A percentile compares a stretch with the other conserved stretches of the same genome.
phyloP scores from a whole-genome alignment of 768 basidiomycete genomes.

The Pilatotrama ljubarskyi region DNA sequence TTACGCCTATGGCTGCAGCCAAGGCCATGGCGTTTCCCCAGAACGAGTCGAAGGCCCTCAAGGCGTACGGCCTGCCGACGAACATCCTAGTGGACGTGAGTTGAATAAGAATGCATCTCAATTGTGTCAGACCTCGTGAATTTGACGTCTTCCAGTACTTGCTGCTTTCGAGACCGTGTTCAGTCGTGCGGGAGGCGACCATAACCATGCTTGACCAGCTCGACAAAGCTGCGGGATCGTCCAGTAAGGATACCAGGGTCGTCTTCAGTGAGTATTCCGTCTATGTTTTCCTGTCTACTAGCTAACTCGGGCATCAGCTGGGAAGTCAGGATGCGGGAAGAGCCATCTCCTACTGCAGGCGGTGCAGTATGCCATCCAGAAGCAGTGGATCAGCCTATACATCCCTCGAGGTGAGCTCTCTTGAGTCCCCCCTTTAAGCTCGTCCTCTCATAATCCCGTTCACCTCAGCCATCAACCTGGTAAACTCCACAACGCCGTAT shows the following conservation, averaged over 20 bases:
- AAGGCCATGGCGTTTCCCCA: slow-evolving; percentile 47
- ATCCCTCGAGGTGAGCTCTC: slow-evolving; percentile 66
- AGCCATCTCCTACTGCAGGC: slow-evolving; percentile 77
- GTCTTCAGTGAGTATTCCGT: slow-evolving; percentile 59
- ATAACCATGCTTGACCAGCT: slow-evolving; percentile 53
- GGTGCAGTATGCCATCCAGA: slow-evolving; percentile 61
- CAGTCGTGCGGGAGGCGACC: slow-evolving; percentile 71
- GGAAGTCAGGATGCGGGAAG: slow-evolving; percentile 78
- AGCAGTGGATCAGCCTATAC: slow-evolving; percentile 83
- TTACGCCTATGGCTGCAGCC: slow-evolving; percentile 41
- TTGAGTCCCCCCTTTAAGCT: neutral
- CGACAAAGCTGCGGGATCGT: slow-evolving; percentile 45
- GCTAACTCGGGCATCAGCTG: slow-evolving; percentile 47
- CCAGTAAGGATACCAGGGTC: slow-evolving; percentile 54
- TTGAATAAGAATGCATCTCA: neutral
- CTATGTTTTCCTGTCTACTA: neutral
- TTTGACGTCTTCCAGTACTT: slow-evolving; percentile 49
- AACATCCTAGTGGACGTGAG: slow-evolving; percentile 71
- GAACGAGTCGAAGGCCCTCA: slow-evolving; percentile 50
- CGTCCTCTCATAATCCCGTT: neutral
- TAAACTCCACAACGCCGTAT: slow-evolving; percentile 75
- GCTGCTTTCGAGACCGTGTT: slow-evolving; percentile 67
- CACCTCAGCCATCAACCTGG: slow-evolving; percentile 51
- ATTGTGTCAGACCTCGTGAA: slow-evolving; percentile 7
- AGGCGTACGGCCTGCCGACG: slow-evolving; percentile 71